Evolutionary conservation across 345 rosid genomes (phyloP).

Genomic region (Cardamine occulta): DNA sequence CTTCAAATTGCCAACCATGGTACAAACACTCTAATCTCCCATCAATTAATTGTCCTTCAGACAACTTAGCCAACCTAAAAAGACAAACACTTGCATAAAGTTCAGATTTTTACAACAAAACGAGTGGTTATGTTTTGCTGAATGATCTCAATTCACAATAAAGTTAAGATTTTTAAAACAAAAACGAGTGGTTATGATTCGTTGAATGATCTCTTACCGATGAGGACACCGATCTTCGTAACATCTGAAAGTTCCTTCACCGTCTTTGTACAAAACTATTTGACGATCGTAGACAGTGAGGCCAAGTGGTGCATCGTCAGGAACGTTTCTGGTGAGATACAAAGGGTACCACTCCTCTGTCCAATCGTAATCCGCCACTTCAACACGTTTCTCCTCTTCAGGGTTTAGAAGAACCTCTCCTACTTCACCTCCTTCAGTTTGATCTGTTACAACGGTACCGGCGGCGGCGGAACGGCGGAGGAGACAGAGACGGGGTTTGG

Average conservation of each 20-base stretch:
- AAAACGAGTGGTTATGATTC: slow-evolving; percentile 23
- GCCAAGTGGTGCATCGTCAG: slow-evolving; percentile 90
- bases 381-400: slow-evolving; percentile 48
- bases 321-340: slow-evolving; percentile 77
- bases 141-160: not conserved
- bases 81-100: not conserved
- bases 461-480: slow-evolving; percentile 38
- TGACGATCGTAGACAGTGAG: slow-evolving; percentile 84
- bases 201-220: slow-evolving; percentile 51
- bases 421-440: slow-evolving; percentile 21
- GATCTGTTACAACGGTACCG: slow-evolving; percentile 8
- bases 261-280: slow-evolving; percentile 80
- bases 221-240: slow-evolving; percentile 94
- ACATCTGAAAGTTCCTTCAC: slow-evolving; percentile 63
- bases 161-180: not conserved
- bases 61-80: slow-evolving; percentile 82
- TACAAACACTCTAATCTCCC: slow-evolving; percentile 92
- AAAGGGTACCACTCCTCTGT: slow-evolving; percentile 93
- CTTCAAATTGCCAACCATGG: slow-evolving; percentile 98
- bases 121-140: slow-evolving; percentile 12
- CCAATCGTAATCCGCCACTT: slow-evolving; percentile 75
- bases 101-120: not conserved
- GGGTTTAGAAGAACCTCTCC: slow-evolving; percentile 40
- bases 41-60: slow-evolving; percentile 88
- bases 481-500: slow-evolving; percentile 29